Evolutionary conservation across 352 stramenopile species (phyloP).

Genomic region (Phytopythium cucurbitacearum): DNA sequence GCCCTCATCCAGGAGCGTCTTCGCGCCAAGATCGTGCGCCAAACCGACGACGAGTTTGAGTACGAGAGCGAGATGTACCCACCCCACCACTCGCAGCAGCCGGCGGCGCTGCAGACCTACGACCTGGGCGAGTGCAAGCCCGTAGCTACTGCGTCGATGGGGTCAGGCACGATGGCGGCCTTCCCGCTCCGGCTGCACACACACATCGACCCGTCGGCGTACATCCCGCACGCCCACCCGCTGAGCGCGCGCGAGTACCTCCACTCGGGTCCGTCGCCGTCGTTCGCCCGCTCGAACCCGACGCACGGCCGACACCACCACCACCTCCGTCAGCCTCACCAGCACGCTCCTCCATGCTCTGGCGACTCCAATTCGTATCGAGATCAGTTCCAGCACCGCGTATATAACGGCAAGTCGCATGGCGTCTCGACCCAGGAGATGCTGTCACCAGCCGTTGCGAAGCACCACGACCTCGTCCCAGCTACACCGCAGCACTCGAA

Average conservation of each 20-base stretch:
- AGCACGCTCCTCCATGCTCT: slow-evolving; percentile 8
- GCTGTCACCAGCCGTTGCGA: slow-evolving; percentile 1
- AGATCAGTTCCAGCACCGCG: background rate
- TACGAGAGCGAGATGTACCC: slow-evolving; percentile 11
- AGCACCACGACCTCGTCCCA: background rate
- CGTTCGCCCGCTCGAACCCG: background rate
- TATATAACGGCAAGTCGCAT: background rate
- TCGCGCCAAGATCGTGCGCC: slow-evolving; percentile 58
- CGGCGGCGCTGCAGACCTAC: background rate
- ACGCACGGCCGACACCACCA: slow-evolving; percentile 4
- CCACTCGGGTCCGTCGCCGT: background rate
- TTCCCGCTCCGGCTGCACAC: slow-evolving; percentile 21
- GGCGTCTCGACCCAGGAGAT: background rate
- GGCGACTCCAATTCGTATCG: slow-evolving; percentile 8
- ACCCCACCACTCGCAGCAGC: background rate
- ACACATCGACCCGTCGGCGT: slow-evolving; percentile 22
- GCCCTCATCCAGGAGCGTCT: slow-evolving; percentile 71
- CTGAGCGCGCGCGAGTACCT: slow-evolving; percentile 2
- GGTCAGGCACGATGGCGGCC: background rate
- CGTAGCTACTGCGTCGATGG: background rate
- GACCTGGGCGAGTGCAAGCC: background rate
- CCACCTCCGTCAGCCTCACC: slow-evolving; percentile 8
- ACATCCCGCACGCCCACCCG: slow-evolving; percentile 9
- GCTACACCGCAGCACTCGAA: background rate
- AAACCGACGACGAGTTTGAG: slow-evolving; percentile 14